Evolutionary conservation across 129 eudicot genomes (phyloP).

Genomic region (Flaveria linearis): DNA sequence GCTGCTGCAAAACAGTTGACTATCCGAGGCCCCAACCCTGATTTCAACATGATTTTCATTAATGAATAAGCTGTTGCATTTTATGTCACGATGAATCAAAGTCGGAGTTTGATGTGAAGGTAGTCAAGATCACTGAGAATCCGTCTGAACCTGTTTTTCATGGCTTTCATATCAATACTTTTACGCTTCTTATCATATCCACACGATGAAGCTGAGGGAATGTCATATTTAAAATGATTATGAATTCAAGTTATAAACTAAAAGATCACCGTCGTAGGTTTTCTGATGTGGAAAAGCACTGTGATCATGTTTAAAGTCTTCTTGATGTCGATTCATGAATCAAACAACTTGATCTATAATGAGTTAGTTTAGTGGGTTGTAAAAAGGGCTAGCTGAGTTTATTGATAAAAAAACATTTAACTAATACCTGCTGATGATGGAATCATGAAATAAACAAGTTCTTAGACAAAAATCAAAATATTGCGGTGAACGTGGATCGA

Average conservation of each 20-base stretch:
- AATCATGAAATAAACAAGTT: too few relatives aligned
- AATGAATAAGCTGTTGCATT: not conserved
- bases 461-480: not conserved
- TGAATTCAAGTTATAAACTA: not conserved
- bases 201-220: not conserved
- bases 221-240: not conserved
- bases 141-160: too few relatives aligned
- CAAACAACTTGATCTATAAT: not conserved
- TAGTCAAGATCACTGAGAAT: too few relatives aligned
- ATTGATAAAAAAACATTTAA: not conserved
- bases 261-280: not conserved
- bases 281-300: too few relatives aligned
- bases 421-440: not conserved
- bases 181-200: not conserved
- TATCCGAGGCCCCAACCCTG: too few relatives aligned
- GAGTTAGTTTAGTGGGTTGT: too few relatives aligned
- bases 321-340: not conserved
- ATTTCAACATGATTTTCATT: not conserved
- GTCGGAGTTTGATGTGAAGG: too few relatives aligned
- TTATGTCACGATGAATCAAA: not conserved
- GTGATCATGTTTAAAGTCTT: not conserved
- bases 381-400: too few relatives aligned
- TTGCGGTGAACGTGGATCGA: constrained; percentile 82
- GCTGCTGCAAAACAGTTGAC: too few relatives aligned
- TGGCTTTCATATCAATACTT: too few relatives aligned